These are phyloP conservation scores for Triticum monococcum DNA, from an alignment of 176 grass and related monocot genomes.

Conservation along the genomic window DNA sequence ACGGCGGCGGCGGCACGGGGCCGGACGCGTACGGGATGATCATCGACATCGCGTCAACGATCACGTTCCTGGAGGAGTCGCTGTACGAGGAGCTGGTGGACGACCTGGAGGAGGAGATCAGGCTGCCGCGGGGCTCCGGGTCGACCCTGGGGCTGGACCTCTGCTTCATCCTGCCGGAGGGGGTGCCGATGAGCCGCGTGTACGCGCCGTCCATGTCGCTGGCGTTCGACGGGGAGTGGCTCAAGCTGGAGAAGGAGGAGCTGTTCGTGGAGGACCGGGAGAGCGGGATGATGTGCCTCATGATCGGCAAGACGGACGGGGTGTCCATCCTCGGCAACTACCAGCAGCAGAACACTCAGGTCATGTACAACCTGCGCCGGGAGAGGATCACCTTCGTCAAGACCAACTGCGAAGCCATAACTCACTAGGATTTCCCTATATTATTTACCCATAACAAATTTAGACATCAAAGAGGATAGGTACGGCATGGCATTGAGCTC, in stretches of 20 bases:
- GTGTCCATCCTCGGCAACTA: conserved; percentile 64
- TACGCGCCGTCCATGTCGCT: conserved; percentile 48
- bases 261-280: conserved; percentile 47
- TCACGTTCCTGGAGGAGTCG: conserved; percentile 48
- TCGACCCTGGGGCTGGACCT: conserved; percentile 51
- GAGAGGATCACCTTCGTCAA: conserved; percentile 51
- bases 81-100: conserved; percentile 50
- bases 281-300: conserved; percentile 52
- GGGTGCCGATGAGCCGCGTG: conserved; percentile 38
- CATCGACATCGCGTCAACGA: conserved; percentile 60
- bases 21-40: conserved; percentile 45
- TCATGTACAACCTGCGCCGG: conserved; percentile 46
- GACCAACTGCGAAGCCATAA: conserved; percentile 19
- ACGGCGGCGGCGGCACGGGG: neutral
- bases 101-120: conserved; percentile 52
- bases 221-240: conserved; percentile 45
- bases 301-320: conserved; percentile 39
- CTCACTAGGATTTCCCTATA: no score
- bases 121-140: conserved; percentile 45
- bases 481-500: neutral
- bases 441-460: neutral
- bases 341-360: conserved; percentile 67
- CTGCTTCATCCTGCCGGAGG: conserved; percentile 55
- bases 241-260: conserved; percentile 41
- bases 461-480: neutral